These are phyloP conservation scores for Xerocomus brunneocitrinus DNA, from an alignment of 768 basidiomycete species.

Conservation along the genomic window DNA sequence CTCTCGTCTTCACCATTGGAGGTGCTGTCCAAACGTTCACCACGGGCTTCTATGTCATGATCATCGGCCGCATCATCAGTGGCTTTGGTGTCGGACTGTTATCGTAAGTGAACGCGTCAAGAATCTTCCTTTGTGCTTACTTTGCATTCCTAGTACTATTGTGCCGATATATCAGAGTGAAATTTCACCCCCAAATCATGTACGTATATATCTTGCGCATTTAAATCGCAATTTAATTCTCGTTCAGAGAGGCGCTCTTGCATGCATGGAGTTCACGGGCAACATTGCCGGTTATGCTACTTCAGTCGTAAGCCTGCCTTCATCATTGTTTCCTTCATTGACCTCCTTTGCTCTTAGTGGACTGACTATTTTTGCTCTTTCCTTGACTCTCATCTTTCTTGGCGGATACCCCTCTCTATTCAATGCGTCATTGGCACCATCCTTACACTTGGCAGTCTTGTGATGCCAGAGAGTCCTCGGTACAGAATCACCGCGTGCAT, in stretches of 20 bases:
- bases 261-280: conserved; percentile 93
- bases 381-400: conserved; percentile 80
- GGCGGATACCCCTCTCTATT: conserved; percentile 85
- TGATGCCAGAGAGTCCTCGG: conserved; percentile 91
- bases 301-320: conserved; percentile 63
- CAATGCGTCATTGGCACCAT: conserved; percentile 85
- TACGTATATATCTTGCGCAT: conserved; percentile 29
- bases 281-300: conserved; percentile 89
- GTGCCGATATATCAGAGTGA: conserved; percentile 95
- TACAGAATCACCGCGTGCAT: conserved; percentile 25
- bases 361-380: conserved; percentile 91
- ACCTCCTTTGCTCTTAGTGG: conserved; percentile 52
- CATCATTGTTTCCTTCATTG: background rate
- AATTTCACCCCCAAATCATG: conserved; percentile 89
- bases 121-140: conserved; percentile 3
- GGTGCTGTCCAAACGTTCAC: conserved; percentile 85
- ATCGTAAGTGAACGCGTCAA: conserved; percentile 49
- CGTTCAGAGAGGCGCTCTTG: conserved; percentile 76
- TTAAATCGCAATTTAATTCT: conserved; percentile 2
- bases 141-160: conserved; percentile 58
- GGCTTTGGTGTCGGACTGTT: conserved; percentile 90
- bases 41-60: conserved; percentile 73
- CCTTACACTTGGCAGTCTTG: conserved; percentile 70
- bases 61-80: conserved; percentile 74
- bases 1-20: conserved; percentile 79